Evolutionary conservation across 805 yeast species (phyloP), one percentile per base, ranked within the genome.

Genomic region (Teunomyces kruisii): DNA sequence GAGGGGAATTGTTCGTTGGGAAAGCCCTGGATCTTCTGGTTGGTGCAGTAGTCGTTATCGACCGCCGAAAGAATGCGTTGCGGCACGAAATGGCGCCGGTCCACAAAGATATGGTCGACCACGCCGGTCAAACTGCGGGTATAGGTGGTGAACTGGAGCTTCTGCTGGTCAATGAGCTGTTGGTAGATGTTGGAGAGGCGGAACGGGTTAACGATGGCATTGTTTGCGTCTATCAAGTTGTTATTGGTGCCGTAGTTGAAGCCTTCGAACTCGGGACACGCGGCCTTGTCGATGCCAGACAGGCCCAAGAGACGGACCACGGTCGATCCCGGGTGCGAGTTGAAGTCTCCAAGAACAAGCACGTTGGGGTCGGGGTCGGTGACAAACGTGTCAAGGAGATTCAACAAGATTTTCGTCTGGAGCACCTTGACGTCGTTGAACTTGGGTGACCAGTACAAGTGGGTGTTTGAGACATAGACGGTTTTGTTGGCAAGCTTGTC

Each of bases 371-470:
- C 73, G 39, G 57, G 53, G 46, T 70, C 75, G 58, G 72, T 81
- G 33, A 83, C 67, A 39, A 88, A 64, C 6, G 69, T 68, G 60
- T 88, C 92, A 58, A 95, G 67, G 66, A 94, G 96, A 56, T 92
- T 97, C 56, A 94, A 69, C 50, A 94, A 71, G 26, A 94, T 85
- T 33, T 96, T 97, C 44, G 87, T 92, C 72, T 94, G 99, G 69
- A 94, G 85, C 2, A 97, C 82, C 65, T 94, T 94, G 45, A 94
- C 99, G 68, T 94, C 99, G 62, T 88, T 88, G 61, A 84, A 88
- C 40, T 87, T 88, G 3, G 99, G 99, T 70, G 94, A 97, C 98
- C 99, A 94, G 65, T 92, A 97, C 64, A 94, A 79, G 75, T 94
- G 99, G 0, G 98, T 92, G 58, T 90, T 92, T 3, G 87, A 89